These are phyloP conservation scores for Termitomyces eurrhizus DNA, from an alignment of 768 basidiomycete species.

Conservation along the genomic window DNA sequence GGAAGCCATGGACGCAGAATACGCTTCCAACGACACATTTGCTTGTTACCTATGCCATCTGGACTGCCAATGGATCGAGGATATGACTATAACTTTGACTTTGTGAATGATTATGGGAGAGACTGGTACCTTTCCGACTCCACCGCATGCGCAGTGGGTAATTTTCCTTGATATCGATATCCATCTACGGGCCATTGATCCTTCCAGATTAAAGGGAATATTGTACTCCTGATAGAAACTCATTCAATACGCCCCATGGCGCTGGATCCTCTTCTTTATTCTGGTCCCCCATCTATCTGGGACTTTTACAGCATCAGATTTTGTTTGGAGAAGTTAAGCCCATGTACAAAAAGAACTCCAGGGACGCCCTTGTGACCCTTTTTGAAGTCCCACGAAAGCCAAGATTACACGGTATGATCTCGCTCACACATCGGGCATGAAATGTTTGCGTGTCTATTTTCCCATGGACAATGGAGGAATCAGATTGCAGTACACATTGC, in stretches of 20 bases:
- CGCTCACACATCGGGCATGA: neutral
- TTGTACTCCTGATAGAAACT: neutral
- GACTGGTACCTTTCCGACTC: neutral
- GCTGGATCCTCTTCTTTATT: neutral
- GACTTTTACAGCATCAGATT: neutral
- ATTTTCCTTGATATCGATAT: neutral
- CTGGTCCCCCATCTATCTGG: neutral
- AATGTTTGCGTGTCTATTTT: neutral
- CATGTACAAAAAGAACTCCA: neutral
- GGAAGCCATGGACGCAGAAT: neutral
- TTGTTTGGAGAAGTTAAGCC: too few species aligned
- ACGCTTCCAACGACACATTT: neutral
- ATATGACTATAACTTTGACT: neutral
- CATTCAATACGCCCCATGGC: neutral
- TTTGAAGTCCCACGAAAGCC: neutral
- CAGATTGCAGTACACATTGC: neutral
- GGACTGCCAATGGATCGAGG: neutral
- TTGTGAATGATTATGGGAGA: neutral
- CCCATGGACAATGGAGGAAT: neutral
- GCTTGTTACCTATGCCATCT: neutral
- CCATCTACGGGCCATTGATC: neutral
- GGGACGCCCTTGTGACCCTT: neutral
- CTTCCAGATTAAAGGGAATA: constrained; percentile 1
- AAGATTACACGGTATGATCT: neutral
- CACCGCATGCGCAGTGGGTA: neutral